Conservation (phyloP, 2,329 filamentous ascomycete species). For the Paradendryphiella salina region DNA sequence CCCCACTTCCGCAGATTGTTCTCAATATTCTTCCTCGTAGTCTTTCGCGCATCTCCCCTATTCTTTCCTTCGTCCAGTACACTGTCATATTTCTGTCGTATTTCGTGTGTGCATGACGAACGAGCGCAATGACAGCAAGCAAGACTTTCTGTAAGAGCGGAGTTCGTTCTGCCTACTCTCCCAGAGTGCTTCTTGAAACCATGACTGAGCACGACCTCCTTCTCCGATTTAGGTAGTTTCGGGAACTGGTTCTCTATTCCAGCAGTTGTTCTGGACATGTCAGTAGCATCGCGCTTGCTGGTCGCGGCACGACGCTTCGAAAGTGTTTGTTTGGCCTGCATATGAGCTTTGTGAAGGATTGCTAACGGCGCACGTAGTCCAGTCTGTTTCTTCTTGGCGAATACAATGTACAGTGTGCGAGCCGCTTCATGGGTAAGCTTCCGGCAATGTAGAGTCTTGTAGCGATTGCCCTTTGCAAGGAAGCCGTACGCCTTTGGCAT, state of each 20-base stretch:
- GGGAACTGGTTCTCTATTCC: slow-evolving; percentile 50
- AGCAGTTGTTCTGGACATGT: slow-evolving; percentile 26
- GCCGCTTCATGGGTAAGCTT: slow-evolving; percentile 38
- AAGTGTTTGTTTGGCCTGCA: slow-evolving; percentile 47
- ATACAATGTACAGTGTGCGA: slow-evolving; percentile 35
- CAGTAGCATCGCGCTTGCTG: slow-evolving; percentile 32
- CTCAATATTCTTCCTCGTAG: slow-evolving; percentile 28
- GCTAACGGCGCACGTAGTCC: slow-evolving; percentile 51
- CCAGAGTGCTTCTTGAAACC: slow-evolving; percentile 53
- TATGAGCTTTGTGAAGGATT: slow-evolving; percentile 47
- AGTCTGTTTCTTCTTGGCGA: slow-evolving; percentile 34
- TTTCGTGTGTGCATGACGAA: slow-evolving; percentile 54
- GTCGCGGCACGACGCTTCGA: slow-evolving; percentile 48
- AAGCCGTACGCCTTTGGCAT: slow-evolving; percentile 41
- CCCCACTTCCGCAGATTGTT: slow-evolving; percentile 33
- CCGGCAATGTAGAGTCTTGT: slow-evolving; percentile 42
- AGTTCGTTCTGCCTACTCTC: slow-evolving; percentile 54
- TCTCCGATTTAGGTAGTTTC: slow-evolving; percentile 44
- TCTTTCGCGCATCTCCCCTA: slow-evolving; percentile 31
- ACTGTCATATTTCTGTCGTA: slow-evolving; percentile 58
- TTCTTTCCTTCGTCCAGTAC: slow-evolving; percentile 27
- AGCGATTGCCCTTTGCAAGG: slow-evolving; percentile 40
- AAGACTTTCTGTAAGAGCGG: slow-evolving; percentile 47
- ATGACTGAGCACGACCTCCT: slow-evolving; percentile 46
- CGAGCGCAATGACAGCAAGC: slow-evolving; percentile 56